phyloP scores from a whole-genome alignment of 2,329 filamentous ascomycete genomes.

The Calonectria pseudoturangicola region DNA sequence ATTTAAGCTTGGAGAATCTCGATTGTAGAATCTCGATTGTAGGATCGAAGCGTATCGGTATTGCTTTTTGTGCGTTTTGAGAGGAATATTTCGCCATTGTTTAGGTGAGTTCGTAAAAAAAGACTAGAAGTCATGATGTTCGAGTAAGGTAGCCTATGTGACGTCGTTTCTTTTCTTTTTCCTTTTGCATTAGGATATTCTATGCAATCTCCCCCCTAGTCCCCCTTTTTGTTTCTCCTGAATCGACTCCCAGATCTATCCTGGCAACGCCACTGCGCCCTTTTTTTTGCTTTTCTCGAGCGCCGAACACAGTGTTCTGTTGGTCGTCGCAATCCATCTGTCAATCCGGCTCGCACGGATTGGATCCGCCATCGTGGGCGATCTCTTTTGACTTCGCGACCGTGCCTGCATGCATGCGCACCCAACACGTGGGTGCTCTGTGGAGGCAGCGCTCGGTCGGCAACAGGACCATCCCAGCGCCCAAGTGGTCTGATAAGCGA shows the following conservation, averaged over 20 bases:
- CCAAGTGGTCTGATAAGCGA: slow-evolving; percentile 15
- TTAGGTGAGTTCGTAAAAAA: no score
- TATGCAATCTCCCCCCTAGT: background rate
- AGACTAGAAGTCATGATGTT: background rate
- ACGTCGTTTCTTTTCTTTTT: background rate
- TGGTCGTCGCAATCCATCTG: background rate
- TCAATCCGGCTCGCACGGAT: background rate
- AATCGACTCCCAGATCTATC: background rate
- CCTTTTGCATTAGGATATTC: background rate
- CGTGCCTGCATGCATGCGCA: slow-evolving; percentile 15
- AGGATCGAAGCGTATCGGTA: no score
- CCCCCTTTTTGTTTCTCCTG: background rate
- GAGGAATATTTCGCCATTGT: no score
- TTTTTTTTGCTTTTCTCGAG: background rate
- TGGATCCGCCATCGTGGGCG: slow-evolving; percentile 5
- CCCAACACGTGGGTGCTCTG: slow-evolving; percentile 3
- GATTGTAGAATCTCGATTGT: no score
- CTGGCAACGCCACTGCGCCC: background rate
- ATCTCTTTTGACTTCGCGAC: slow-evolving; percentile 15
- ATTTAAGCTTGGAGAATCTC: no score
- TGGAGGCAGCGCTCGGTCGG: background rate
- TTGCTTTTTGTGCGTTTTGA: no score
- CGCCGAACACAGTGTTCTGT: background rate
- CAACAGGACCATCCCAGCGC: slow-evolving; percentile 1
- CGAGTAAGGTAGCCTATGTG: background rate